Conservation (phyloP, 768 basidiomycete species). For the Tylopilus subfusipes region DNA sequence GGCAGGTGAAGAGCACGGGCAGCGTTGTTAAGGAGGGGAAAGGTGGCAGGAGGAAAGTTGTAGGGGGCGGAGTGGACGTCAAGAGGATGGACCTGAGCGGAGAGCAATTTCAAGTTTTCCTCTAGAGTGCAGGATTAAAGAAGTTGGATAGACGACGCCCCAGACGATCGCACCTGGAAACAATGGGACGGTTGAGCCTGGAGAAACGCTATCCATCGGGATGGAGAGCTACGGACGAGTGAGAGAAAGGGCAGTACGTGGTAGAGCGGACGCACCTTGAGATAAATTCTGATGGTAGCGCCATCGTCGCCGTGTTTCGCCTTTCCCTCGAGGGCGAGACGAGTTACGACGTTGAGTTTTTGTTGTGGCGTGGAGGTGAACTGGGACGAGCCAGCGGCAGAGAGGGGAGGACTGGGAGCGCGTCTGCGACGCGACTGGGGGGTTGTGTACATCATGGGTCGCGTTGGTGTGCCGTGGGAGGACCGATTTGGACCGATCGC, state of each 20-base stretch:
- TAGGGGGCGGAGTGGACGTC: slow-evolving; percentile 70
- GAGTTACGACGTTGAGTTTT: slow-evolving; percentile 67
- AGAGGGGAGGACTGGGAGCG: slow-evolving; percentile 31
- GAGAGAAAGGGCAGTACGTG: not conserved
- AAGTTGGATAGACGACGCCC: not conserved
- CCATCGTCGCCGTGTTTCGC: slow-evolving; percentile 63
- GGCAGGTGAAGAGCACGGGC: slow-evolving; percentile 67
- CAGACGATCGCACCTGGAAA: slow-evolving; percentile 55
- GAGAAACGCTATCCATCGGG: slow-evolving; percentile 60
- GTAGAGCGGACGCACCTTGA: slow-evolving; percentile 50
- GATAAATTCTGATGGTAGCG: slow-evolving; percentile 67
- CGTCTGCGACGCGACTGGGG: slow-evolving; percentile 29
- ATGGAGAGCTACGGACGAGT: slow-evolving; percentile 51
- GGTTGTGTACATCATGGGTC: slow-evolving; percentile 14
- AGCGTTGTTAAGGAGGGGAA: slow-evolving; percentile 64
- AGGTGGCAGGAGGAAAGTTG: slow-evolving; percentile 62
- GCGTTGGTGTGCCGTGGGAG: too few species aligned
- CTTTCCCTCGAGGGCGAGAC: slow-evolving; percentile 71
- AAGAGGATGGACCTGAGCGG: slow-evolving; percentile 73
- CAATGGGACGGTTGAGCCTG: slow-evolving; percentile 67
- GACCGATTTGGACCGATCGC: too few species aligned
- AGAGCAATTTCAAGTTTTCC: slow-evolving; percentile 74
- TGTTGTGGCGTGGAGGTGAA: slow-evolving; percentile 42
- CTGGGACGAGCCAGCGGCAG: slow-evolving; percentile 39
- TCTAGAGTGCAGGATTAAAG: slow-evolving; percentile 39